A percentile compares a stretch with the other conserved stretches of the same genome.
These are phyloP conservation scores for Penicillium argentinense DNA, from an alignment of 495 filamentous ascomycete species.

Conservation along the genomic window DNA sequence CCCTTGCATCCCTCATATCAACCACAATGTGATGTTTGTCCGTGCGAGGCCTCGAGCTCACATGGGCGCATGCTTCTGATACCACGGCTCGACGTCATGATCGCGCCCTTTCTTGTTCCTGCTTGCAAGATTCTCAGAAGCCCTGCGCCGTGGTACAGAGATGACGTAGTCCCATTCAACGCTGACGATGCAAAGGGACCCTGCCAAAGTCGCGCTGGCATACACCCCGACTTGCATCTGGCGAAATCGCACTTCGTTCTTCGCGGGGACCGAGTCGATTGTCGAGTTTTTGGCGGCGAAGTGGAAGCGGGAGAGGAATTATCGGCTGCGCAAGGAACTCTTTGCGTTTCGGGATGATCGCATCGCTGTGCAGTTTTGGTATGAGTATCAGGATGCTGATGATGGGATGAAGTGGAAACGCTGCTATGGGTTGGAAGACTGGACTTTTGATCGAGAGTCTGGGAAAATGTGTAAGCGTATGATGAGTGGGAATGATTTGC, in stretches of 20 bases:
- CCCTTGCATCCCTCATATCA: conserved; percentile 34
- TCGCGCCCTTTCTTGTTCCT: neutral
- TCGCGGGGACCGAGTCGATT: conserved; percentile 68
- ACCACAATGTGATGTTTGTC: conserved; percentile 15
- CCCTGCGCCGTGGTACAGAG: neutral
- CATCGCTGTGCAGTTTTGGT: conserved; percentile 92
- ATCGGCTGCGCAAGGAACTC: conserved; percentile 82
- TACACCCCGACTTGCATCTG: conserved; percentile 81
- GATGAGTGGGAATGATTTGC: conserved; percentile 91
- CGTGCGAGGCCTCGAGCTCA: conserved; percentile 13
- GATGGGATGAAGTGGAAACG: conserved; percentile 79
- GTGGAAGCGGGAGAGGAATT: conserved; percentile 72
- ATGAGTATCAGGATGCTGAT: conserved; percentile 72
- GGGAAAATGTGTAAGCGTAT: conserved; percentile 83
- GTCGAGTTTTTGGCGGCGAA: conserved; percentile 72
- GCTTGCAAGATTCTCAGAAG: neutral
- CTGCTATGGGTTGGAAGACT: conserved; percentile 88
- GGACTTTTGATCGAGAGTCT: conserved; percentile 72
- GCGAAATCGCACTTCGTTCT: conserved; percentile 75
- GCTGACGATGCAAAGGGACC: conserved; percentile 47
- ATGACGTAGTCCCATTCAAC: conserved; percentile 9
- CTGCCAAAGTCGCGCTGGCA: conserved; percentile 60
- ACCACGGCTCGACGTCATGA: neutral
- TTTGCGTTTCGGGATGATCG: conserved; percentile 58
- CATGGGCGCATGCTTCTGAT: conserved; percentile 4